Percentiles rank a stretch among this genome's conserved stretches.
phyloP scores from a whole-genome alignment of 495 filamentous ascomycete species.

The Aeminium ludgeri region DNA sequence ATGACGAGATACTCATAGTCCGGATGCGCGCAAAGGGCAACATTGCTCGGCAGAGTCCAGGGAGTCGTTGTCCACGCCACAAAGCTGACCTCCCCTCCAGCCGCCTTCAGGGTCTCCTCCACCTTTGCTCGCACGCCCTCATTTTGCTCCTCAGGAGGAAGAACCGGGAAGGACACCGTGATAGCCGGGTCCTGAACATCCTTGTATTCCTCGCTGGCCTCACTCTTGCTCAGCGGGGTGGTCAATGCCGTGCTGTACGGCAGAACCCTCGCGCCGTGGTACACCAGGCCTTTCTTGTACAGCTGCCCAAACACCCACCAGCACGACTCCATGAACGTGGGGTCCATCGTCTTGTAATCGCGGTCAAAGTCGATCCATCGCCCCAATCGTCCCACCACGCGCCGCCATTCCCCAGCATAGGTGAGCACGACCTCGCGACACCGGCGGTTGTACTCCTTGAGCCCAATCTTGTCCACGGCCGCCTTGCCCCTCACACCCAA shows the following conservation, averaged over 20 bases:
- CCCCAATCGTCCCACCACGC: conserved; percentile 76
- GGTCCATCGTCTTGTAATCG: conserved; percentile 94
- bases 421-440: conserved; percentile 91
- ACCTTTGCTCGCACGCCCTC: conserved; percentile 7
- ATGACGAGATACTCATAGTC: conserved; percentile 93
- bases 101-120: conserved; percentile 3
- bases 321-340: conserved; percentile 84
- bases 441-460: conserved; percentile 84
- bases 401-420: conserved; percentile 74
- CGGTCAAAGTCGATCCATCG: conserved; percentile 99
- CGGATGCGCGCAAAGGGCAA: conserved; percentile 64
- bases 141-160: conserved; percentile 55
- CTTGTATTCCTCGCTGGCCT: conserved; percentile 87
- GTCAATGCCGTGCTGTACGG: conserved; percentile 84
- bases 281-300: conserved; percentile 75
- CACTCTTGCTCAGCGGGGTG: conserved; percentile 84
- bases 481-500: conserved; percentile 67
- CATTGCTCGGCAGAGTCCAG: conserved; percentile 85
- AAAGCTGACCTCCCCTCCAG: conserved; percentile 24
- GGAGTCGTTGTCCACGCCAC: conserved; percentile 93
- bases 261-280: conserved; percentile 82
- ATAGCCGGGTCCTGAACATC: conserved; percentile 87
- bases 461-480: conserved; percentile 71
- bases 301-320: conserved; percentile 97
- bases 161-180: conserved; percentile 71